Evolutionary conservation across 257 asterid genomes (phyloP).

Genomic region (Penstemon davidsonii): DNA sequence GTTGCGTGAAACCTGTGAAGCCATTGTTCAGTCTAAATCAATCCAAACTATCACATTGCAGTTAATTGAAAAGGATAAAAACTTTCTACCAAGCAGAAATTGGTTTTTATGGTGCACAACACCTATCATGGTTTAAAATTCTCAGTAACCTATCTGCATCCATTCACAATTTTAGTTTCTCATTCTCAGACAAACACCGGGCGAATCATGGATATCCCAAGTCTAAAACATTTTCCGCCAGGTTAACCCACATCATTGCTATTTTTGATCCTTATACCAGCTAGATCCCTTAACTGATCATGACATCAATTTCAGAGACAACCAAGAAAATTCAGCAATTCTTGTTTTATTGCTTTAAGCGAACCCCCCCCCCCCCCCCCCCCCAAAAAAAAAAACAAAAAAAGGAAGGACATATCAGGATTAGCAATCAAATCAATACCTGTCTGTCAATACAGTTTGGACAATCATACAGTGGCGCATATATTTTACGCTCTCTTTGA

Average conservation of each 20-base stretch:
- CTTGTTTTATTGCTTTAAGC: too few relatives aligned
- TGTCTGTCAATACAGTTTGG: conserved; percentile 44
- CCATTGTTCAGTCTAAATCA: conserved; percentile 31
- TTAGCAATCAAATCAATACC: conserved; percentile 38
- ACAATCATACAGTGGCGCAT: conserved; percentile 47
- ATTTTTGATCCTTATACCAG: conserved; percentile 12
- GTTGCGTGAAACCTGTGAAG: conserved; percentile 58
- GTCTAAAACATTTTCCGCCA: neutral
- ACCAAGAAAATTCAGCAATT: conserved; percentile 2
- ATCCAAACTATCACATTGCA: conserved; percentile 25
- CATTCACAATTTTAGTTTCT: conserved; percentile 25
- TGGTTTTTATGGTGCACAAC: conserved; percentile 4
- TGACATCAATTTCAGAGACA: conserved; percentile 19
- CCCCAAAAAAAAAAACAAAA: neutral
- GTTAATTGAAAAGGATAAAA: conserved; percentile 6
- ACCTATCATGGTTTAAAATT: conserved; percentile 16
- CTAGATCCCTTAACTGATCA: conserved; percentile 12
- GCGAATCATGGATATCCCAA: conserved; percentile 6
- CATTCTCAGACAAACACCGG: conserved; percentile 14
- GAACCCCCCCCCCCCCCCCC: too few relatives aligned
- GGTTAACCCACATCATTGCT: neutral
- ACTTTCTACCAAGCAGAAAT: conserved; percentile 9
- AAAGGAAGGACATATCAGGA: conserved; percentile 12
- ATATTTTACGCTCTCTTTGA: conserved; percentile 38
- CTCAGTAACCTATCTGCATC: conserved; percentile 23